Conservation (phyloP, 2,329 filamentous ascomycete species). For the Chaetomium olivaceum region DNA sequence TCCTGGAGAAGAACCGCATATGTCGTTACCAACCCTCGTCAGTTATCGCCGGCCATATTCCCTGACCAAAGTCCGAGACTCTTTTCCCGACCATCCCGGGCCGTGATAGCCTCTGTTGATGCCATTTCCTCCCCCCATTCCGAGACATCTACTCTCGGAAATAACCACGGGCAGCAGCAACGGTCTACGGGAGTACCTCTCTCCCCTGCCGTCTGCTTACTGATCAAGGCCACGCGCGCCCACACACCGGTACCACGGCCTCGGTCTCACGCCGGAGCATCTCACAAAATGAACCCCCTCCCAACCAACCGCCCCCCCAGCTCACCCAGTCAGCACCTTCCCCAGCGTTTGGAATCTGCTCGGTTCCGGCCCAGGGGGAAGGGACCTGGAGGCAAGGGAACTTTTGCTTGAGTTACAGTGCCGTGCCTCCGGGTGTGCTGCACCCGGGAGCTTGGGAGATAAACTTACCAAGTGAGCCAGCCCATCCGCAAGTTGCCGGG, state of each 20-base stretch:
- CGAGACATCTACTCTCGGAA: not conserved
- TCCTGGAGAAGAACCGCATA: not conserved
- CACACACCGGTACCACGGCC: not conserved
- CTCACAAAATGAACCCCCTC: not conserved
- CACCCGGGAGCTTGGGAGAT: not conserved
- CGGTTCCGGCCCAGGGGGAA: not conserved
- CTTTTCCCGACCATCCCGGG: not conserved
- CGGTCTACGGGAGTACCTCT: not conserved
- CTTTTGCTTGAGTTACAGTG: not conserved
- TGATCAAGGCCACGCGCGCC: not conserved
- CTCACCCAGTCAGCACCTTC: not conserved
- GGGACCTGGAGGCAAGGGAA: not conserved
- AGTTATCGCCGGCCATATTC: not conserved
- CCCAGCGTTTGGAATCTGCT: not conserved
- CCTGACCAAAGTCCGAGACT: not conserved
- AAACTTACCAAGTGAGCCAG: too few relatives aligned
- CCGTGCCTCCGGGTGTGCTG: not conserved
- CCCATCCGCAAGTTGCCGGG: too few relatives aligned
- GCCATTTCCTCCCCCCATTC: not conserved
- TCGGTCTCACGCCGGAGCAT: not conserved
- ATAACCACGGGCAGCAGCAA: not conserved
- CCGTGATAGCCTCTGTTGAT: not conserved
- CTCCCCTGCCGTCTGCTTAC: conserved; percentile 10
- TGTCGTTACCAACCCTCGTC: not conserved
- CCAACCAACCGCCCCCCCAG: not conserved